Percentiles rank a stretch among this genome's conserved stretches.
These are phyloP conservation scores for Cinnamomum chago DNA, from an alignment of 164 flowering plant species.

Conservation along the genomic window DNA sequence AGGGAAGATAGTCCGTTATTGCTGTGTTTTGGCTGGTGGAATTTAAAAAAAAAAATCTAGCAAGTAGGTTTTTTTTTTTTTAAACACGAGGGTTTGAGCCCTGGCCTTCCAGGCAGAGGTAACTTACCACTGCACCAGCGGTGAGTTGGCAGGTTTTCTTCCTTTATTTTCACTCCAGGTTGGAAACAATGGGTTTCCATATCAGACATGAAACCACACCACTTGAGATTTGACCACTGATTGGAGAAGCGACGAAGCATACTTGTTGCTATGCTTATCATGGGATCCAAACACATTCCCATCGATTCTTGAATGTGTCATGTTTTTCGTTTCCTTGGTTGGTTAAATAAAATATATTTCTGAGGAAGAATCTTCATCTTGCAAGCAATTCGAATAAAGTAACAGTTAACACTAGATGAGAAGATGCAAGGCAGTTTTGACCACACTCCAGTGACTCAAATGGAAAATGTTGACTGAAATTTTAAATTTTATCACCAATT, in stretches of 20 bases:
- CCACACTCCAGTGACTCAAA: neutral
- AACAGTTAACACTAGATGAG: neutral
- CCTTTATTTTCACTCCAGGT: too few species aligned
- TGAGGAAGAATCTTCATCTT: neutral
- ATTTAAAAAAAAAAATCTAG: too few species aligned
- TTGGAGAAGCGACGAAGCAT: neutral
- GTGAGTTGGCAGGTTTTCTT: too few species aligned
- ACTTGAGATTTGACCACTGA: neutral
- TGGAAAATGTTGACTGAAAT: neutral
- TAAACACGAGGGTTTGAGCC: too few species aligned
- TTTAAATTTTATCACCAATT: neutral
- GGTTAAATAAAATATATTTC: neutral
- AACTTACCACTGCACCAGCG: too few species aligned
- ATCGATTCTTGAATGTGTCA: neutral
- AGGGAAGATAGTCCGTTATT: too few species aligned
- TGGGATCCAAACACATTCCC: neutral
- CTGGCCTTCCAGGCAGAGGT: too few species aligned
- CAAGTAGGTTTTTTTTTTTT: too few species aligned
- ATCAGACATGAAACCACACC: neutral
- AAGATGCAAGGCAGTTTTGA: neutral
- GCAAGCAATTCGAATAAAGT: neutral
- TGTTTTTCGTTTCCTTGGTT: neutral
- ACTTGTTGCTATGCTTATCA: neutral
- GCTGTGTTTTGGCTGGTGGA: neutral
- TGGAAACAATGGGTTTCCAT: too few species aligned